Evolutionary conservation across 2,329 filamentous ascomycete species (phyloP).

Genomic region (Incumbomyces delicatus): DNA sequence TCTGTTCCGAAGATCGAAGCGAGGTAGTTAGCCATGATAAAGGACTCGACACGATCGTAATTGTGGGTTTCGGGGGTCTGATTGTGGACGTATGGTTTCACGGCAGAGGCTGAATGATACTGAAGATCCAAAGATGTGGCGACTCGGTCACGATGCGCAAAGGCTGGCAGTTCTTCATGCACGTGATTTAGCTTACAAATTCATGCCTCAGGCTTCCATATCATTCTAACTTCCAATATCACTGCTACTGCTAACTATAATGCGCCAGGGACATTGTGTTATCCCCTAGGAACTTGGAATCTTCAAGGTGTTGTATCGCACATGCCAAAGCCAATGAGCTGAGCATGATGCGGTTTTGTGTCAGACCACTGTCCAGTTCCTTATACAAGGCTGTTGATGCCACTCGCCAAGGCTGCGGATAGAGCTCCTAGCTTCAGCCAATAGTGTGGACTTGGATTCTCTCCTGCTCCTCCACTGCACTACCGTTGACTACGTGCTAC

Average conservation of each 20-base stretch:
- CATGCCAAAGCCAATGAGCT: too few species aligned
- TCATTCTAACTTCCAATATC: neutral
- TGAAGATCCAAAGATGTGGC: neutral
- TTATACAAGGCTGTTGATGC: too few species aligned
- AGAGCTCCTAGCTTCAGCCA: conserved; percentile 7
- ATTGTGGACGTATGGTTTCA: neutral
- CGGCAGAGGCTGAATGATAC: neutral
- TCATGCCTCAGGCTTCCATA: conserved; percentile 6
- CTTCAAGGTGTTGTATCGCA: too few species aligned
- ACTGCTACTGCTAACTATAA: too few species aligned
- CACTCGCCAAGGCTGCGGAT: conserved; percentile 1
- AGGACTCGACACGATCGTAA: neutral
- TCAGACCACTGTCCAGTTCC: too few species aligned
- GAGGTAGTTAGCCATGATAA: conserved; percentile 87
- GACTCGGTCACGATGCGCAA: too few species aligned
- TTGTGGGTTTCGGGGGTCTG: neutral
- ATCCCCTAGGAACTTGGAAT: too few species aligned
- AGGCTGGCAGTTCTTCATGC: neutral
- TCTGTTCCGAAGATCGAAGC: conserved; percentile 99
- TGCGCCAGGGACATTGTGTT: too few species aligned
- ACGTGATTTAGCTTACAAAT: conserved; percentile 4
- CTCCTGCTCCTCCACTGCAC: conserved; percentile 2
- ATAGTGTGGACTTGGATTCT: neutral
- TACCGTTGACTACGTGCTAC: too few species aligned
- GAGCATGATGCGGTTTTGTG: too few species aligned